These are phyloP conservation scores for Coemansia sp. DNA, from an alignment of 192 early-diverging fungal species.

Conservation along the genomic window DNA sequence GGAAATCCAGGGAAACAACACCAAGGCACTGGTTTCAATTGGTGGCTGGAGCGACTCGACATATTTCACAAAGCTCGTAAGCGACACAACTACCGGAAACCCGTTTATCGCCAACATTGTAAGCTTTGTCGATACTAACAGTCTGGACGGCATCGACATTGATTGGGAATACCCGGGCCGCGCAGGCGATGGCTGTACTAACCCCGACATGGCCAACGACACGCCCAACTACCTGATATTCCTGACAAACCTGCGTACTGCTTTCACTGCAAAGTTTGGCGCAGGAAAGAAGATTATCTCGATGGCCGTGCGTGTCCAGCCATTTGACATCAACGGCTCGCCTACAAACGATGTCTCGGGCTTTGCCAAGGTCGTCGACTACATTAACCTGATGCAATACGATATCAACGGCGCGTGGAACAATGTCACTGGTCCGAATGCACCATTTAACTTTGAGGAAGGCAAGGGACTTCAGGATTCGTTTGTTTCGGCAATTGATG, in stretches of 20 bases:
- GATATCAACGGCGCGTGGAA: slow-evolving; percentile 63
- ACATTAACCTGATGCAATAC: slow-evolving; percentile 71
- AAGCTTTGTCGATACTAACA: slow-evolving; percentile 47
- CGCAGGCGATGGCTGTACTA: slow-evolving; percentile 34
- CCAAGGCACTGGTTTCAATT: slow-evolving; percentile 65
- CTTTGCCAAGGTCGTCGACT: slow-evolving; percentile 63
- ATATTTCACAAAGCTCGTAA: slow-evolving; percentile 55
- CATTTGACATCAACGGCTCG: slow-evolving; percentile 56
- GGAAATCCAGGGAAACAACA: slow-evolving; percentile 55
- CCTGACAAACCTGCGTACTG: slow-evolving; percentile 56
- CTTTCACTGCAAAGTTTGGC: slow-evolving; percentile 26
- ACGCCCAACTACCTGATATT: slow-evolving; percentile 62
- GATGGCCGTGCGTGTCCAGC: slow-evolving; percentile 61
- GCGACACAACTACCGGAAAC: slow-evolving; percentile 21
- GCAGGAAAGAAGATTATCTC: slow-evolving; percentile 59
- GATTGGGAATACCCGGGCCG: slow-evolving; percentile 71
- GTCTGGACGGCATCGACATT: slow-evolving; percentile 71
- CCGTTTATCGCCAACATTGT: slow-evolving; percentile 54
- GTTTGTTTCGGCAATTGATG: slow-evolving; percentile 52
- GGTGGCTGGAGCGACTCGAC: slow-evolving; percentile 70
- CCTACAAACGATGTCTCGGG: slow-evolving; percentile 57
- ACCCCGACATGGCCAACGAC: slow-evolving; percentile 57
- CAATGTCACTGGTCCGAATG: slow-evolving; percentile 59
- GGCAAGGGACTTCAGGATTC: slow-evolving; percentile 41
- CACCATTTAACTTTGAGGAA: slow-evolving; percentile 53